Conservation (phyloP, 257 asterid species). For the Solanum clarkiae region DNA sequence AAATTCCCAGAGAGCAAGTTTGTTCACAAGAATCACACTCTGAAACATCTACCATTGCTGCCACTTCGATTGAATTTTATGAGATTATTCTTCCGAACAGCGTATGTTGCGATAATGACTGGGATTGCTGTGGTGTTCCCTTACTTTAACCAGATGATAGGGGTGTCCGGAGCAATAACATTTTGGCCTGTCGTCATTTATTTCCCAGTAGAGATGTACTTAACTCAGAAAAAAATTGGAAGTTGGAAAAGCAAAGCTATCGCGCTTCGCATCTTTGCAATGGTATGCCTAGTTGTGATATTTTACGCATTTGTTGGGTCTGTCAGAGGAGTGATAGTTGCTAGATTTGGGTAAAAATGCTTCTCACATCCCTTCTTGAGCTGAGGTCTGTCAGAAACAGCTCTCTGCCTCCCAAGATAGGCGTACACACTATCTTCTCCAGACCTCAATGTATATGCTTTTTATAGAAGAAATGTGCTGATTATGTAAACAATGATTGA, state of each 20-base stretch:
- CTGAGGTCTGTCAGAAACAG: background rate
- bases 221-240: conserved; percentile 36
- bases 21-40: conserved; percentile 8
- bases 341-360: conserved; percentile 21
- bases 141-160: conserved; percentile 63
- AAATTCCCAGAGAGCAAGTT: conserved; percentile 32
- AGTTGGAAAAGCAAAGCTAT: conserved; percentile 30
- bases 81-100: conserved; percentile 44
- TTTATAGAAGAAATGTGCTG: background rate
- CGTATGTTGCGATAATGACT: conserved; percentile 45
- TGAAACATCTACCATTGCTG: conserved; percentile 25
- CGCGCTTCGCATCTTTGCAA: conserved; percentile 29
- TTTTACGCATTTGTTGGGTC: conserved; percentile 72
- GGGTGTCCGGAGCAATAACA: conserved; percentile 61
- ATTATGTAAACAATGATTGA: background rate
- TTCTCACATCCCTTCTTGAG: background rate
- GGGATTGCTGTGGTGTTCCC: conserved; percentile 53
- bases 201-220: conserved; percentile 81
- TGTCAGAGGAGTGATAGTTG: conserved; percentile 36
- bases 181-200: conserved; percentile 71
- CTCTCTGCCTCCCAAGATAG: background rate
- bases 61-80: conserved; percentile 20
- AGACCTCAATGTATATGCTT: background rate
- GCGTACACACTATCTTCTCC: background rate
- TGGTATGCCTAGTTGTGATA: conserved; percentile 32